These are phyloP conservation scores for Puccinia polysora DNA, from an alignment of 1,284 basidiomycete species.

Conservation along the genomic window DNA sequence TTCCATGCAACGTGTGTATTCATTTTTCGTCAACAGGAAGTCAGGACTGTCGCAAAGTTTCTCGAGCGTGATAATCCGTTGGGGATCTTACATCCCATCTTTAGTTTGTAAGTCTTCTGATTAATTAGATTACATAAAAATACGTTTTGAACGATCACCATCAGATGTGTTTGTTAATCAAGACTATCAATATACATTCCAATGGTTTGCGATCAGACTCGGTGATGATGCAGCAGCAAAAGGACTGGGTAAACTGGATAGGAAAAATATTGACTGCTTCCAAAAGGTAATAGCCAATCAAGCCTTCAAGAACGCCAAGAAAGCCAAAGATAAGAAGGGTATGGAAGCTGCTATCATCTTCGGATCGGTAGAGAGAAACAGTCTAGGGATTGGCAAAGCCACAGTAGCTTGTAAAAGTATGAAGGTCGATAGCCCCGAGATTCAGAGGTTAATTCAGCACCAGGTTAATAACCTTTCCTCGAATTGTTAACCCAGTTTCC, in stretches of 20 bases:
- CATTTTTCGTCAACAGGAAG: slow-evolving; percentile 1
- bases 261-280: slow-evolving; percentile 11
- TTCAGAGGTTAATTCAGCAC: slow-evolving; percentile 17
- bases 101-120: slow-evolving; percentile 14
- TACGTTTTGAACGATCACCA: no score
- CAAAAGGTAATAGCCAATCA: slow-evolving; percentile 24
- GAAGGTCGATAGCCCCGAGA: slow-evolving; percentile 23
- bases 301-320: slow-evolving; percentile 56
- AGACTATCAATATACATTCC: neutral
- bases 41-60: neutral
- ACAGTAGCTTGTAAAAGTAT: slow-evolving; percentile 2
- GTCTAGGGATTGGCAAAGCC: slow-evolving; percentile 58
- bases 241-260: slow-evolving; percentile 17
- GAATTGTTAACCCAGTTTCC: neutral
- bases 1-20: no score
- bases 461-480: slow-evolving; percentile 7
- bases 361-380: slow-evolving; percentile 66
- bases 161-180: no score
- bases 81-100: slow-evolving; percentile 14
- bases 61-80: slow-evolving; percentile 17
- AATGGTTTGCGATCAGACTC: slow-evolving; percentile 4
- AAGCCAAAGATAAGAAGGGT: slow-evolving; percentile 60
- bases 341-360: slow-evolving; percentile 63
- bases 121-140: neutral
- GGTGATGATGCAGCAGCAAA: neutral